These are phyloP conservation scores for Leccinum rimulosum DNA, from an alignment of 768 basidiomycete genomes.

Conservation along the genomic window DNA sequence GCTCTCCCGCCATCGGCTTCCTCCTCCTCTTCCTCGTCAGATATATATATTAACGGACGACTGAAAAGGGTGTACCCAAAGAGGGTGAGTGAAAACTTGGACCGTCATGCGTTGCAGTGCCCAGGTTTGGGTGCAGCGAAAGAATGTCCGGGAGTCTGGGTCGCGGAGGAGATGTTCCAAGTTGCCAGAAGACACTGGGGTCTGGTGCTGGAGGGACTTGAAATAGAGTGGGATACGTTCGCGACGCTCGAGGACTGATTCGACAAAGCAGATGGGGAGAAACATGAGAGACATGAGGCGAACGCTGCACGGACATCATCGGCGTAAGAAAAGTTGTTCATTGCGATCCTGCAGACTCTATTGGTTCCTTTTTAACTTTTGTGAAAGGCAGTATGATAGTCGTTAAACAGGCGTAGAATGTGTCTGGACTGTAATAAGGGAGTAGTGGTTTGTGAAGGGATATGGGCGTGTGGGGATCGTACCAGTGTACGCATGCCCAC, in stretches of 20 bases:
- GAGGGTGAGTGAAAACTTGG: slow-evolving; percentile 32
- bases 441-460: too few species aligned
- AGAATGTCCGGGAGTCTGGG: slow-evolving; percentile 52
- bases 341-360: slow-evolving; percentile 13
- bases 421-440: too few species aligned
- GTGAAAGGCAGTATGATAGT: too few species aligned
- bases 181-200: slow-evolving; percentile 30
- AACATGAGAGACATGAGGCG: slow-evolving; percentile 46
- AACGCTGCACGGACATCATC: slow-evolving; percentile 59
- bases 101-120: slow-evolving; percentile 28
- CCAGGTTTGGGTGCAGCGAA: slow-evolving; percentile 65
- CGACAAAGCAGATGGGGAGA: slow-evolving; percentile 39
- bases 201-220: slow-evolving; percentile 24
- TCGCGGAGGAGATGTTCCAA: slow-evolving; percentile 50
- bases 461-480: too few species aligned
- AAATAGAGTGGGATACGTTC: slow-evolving; percentile 17
- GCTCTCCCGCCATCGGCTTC: slow-evolving; percentile 16
- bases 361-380: background rate
- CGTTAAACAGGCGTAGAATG: too few species aligned
- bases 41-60: slow-evolving; percentile 28
- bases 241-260: slow-evolving; percentile 4
- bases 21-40: slow-evolving; percentile 42
- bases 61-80: slow-evolving; percentile 41
- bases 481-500: too few species aligned
- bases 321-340: slow-evolving; percentile 61